phyloP scores from a whole-genome alignment of 2,329 filamentous ascomycete species.

The Chaetomiaceae sp. region DNA sequence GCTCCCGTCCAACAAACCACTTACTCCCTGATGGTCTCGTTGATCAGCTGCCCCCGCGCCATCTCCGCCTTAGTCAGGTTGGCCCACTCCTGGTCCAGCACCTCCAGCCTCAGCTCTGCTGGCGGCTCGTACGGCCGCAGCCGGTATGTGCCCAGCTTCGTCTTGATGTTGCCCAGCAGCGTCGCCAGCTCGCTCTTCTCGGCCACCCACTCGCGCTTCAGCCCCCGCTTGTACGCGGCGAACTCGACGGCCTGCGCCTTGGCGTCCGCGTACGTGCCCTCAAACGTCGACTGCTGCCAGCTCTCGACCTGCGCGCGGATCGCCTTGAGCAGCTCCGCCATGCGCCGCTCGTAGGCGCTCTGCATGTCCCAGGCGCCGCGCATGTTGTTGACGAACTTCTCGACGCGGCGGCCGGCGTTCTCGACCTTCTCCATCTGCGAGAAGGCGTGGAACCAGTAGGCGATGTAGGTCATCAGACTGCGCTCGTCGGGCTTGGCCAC shows the following conservation, averaged over 20 bases:
- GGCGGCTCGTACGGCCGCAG: conserved; percentile 88
- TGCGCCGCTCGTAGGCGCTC: conserved; percentile 85
- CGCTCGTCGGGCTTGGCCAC: conserved; percentile 93
- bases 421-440: conserved; percentile 98
- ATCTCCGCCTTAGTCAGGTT: conserved; percentile 77
- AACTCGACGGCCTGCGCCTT: conserved; percentile 81
- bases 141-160: conserved; percentile 91
- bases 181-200: conserved; percentile 96
- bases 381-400: conserved; percentile 99
- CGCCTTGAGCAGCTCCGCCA: conserved; percentile 71
- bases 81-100: conserved; percentile 77
- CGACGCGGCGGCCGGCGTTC: conserved; percentile 89
- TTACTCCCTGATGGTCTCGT: conserved; percentile 93
- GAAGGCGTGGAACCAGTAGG: conserved; percentile 99
- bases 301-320: conserved; percentile 66
- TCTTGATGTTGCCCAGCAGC: conserved; percentile 95
- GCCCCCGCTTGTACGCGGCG: conserved; percentile 79
- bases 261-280: conserved; percentile 86
- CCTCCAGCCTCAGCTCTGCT: conserved; percentile 71
- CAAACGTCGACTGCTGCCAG: conserved; percentile 78
- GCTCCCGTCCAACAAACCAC: conserved; percentile 25
- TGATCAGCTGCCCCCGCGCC: conserved; percentile 84
- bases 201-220: conserved; percentile 92
- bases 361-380: conserved; percentile 99
- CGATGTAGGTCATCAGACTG: conserved; percentile 98